Conservation (phyloP, 2,329 filamentous ascomycete species). For the Canariomyces notabilis region DNA sequence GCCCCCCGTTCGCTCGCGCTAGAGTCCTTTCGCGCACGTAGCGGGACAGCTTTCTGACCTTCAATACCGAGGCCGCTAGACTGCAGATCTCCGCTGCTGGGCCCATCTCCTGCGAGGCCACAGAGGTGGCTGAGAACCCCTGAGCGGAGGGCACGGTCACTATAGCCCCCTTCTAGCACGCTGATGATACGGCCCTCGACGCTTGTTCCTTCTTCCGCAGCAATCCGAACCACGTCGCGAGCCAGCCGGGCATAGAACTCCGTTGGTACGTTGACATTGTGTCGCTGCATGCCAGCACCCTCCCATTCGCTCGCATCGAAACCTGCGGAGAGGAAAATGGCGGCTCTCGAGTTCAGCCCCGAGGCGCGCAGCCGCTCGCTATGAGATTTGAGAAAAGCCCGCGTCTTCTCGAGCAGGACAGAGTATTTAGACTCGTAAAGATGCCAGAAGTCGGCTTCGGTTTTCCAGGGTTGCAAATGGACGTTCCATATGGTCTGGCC, state of each 20-base stretch:
- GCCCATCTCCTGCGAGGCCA: constrained; percentile 62
- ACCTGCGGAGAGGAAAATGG: constrained; percentile 90
- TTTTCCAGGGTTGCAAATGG: constrained; percentile 84
- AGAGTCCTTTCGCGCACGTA: constrained; percentile 32
- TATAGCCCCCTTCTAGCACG: constrained; percentile 93
- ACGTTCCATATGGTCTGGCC: constrained; percentile 95
- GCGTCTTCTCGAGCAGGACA: constrained; percentile 73
- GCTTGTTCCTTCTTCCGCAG: constrained; percentile 70
- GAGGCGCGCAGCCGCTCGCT: constrained; percentile 57
- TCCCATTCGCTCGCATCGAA: constrained; percentile 98
- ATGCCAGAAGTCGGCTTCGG: constrained; percentile 78
- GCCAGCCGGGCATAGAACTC: constrained; percentile 94
- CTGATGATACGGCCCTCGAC: constrained; percentile 86
- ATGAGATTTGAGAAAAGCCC: constrained; percentile 69
- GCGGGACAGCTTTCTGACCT: constrained; percentile 43
- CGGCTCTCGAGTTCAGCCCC: constrained; percentile 66
- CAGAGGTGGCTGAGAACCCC: constrained; percentile 87
- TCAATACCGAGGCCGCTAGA: constrained; percentile 49
- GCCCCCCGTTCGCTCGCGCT: constrained; percentile 28
- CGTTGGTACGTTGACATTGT: constrained; percentile 92
- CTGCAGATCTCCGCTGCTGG: constrained; percentile 34
- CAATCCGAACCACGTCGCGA: constrained; percentile 74
- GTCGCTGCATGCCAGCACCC: constrained; percentile 85
- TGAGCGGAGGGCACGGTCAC: constrained; percentile 81
- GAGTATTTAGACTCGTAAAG: constrained; percentile 78